Conservation (phyloP, 1,284 basidiomycete species). For the Thelephora terrestris region DNA sequence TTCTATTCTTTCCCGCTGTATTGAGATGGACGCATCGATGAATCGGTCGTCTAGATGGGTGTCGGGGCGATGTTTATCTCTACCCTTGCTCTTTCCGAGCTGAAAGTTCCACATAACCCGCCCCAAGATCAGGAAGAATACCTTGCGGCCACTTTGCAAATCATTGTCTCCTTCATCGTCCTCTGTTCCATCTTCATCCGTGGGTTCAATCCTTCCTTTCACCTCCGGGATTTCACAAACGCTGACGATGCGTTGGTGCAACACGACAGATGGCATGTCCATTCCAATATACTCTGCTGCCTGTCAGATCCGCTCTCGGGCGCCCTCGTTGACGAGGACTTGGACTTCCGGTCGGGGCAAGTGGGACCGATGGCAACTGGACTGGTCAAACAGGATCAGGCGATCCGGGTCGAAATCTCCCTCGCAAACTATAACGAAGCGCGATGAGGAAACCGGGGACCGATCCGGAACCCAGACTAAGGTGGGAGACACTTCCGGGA, state of each 20-base stretch:
- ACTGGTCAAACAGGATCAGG: constrained; percentile 35
- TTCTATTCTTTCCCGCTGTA: no score
- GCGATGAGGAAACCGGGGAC: no score
- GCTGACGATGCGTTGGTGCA: background rate
- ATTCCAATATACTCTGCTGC: constrained; percentile 81
- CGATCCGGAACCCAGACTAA: background rate
- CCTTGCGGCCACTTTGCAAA: constrained; percentile 61
- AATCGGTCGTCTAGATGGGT: constrained; percentile 43
- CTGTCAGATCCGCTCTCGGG: constrained; percentile 54
- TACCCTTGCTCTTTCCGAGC: constrained; percentile 58
- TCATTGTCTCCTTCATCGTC: constrained; percentile 79
- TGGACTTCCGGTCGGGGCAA: constrained; percentile 13
- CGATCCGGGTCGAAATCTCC: no score
- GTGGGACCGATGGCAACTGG: constrained; percentile 20
- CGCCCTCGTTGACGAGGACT: constrained; percentile 25
- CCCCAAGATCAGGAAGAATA: constrained; percentile 60
- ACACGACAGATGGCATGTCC: constrained; percentile 63
- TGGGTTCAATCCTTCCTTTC: constrained; percentile 25
- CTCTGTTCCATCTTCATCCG: constrained; percentile 75
- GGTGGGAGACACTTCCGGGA: background rate
- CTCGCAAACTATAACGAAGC: no score
- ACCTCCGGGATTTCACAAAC: background rate
- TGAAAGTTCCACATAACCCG: constrained; percentile 49
- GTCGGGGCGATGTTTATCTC: constrained; percentile 83
- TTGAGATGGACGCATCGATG: background rate